Base-by-base conservation (phyloP, 78 protist species). In the Dictyostelium capitatum region DNA sequence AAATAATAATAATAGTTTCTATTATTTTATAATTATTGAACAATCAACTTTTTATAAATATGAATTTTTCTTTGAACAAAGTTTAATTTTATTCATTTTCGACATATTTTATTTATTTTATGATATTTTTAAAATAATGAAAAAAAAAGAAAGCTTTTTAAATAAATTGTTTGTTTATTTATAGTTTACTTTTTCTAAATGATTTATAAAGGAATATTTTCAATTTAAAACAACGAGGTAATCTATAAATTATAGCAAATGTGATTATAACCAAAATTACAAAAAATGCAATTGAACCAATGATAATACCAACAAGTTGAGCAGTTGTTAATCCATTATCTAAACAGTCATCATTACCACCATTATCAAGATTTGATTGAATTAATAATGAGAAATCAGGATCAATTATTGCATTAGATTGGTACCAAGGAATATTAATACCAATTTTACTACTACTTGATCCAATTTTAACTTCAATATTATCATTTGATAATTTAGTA, bases 291-390 rank as follows among this genome's bases (percentile, higher is more conserved):
- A 64, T 57, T 37, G 46, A 19, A 23, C 87, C 87, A 14, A 80
- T 77, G 37, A 80, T 43, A 10, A 80, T 80, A 15, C 87, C 87
- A 14, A 48, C 54, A 5, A 80, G 17, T 37, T 57, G 77, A 8
- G 56, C 37, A 23, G 6, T 64, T 12, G 77, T 41, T 28, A 80
- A 56, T 7, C 77, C 73, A 10, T 37, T 30, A 19, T 70, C 28
- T 14, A 11, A 3, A 41, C 14, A 4, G 2, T 23, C 11, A 23
- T 67, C 57, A 20, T 62, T n/a, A n/a, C n/a, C n/a, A n/a, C n/a
- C 8, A 23, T 48, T 6, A 1, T 23, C 25, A 6, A 20, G 14
- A 62, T 23, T 59, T 20, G 37, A 9, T 17, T 37, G 30, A 62
- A 28, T 46, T 46, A 41, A 10, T 9, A 62, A 12, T 2, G 53